Evolutionary conservation across 106 monocot genomes (phyloP).

Genomic region (Dendrobium officinale): DNA sequence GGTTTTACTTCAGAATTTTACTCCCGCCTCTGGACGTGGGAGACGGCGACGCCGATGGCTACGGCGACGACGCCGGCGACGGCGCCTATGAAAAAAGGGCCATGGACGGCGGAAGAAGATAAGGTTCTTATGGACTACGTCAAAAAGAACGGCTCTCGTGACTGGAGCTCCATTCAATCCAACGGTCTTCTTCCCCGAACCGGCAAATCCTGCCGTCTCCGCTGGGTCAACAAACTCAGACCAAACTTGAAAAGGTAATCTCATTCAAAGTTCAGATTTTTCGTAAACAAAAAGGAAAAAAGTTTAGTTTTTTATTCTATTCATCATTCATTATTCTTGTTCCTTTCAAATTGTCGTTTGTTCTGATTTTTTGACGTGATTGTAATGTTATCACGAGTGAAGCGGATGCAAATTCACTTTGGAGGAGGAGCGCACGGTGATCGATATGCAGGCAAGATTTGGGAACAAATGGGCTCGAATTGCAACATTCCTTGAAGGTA

Average conservation of each 20-base stretch:
- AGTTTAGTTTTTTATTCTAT: not conserved
- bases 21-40: not conserved
- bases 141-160: too few species aligned
- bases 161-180: too few species aligned
- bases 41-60: not conserved
- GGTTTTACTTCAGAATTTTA: too few species aligned
- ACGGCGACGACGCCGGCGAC: not conserved
- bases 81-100: slow-evolving; percentile 36
- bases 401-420: slow-evolving; percentile 71
- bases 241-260: slow-evolving; percentile 69
- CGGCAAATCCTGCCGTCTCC: too few species aligned
- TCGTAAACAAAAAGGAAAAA: not conserved
- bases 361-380: too few species aligned
- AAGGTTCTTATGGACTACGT: too few species aligned
- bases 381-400: not conserved
- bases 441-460: slow-evolving; percentile 54
- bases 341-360: not conserved
- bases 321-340: not conserved
- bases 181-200: too few species aligned
- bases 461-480: slow-evolving; percentile 92
- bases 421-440: slow-evolving; percentile 65
- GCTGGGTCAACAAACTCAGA: slow-evolving; percentile 60
- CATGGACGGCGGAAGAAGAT: too few species aligned
- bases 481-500: slow-evolving; percentile 52
- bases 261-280: too few species aligned